phyloP scores from a whole-genome alignment of 73 alveolate genomes.

The Blepharisma japonicum region DNA sequence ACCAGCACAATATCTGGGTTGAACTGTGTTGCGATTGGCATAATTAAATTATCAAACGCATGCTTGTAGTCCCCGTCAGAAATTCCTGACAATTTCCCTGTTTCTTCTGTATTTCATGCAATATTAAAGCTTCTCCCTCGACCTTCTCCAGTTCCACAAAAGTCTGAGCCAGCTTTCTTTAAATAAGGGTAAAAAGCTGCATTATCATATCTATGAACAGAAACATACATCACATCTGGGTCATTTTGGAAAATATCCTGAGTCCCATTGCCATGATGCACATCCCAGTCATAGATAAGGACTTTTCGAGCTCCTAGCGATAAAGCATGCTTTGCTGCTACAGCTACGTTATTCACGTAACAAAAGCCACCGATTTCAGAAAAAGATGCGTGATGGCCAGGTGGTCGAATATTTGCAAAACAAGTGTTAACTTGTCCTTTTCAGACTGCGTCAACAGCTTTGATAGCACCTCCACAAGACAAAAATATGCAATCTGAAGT shows the following conservation, averaged over 20 bases:
- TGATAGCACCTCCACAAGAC: constrained; percentile 58
- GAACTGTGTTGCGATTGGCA: constrained; percentile 83
- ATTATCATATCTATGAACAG: constrained; percentile 90
- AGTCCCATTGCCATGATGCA: constrained; percentile 99
- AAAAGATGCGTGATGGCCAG: constrained; percentile 96
- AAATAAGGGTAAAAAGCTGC: constrained; percentile 70
- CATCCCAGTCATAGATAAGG: constrained; percentile 97
- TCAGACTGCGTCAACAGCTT: constrained; percentile 45
- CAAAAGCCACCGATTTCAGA: constrained; percentile 84
- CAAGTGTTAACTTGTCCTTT: constrained; percentile 41
- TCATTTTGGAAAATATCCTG: constrained; percentile 85
- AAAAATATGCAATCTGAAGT: constrained; percentile 49
- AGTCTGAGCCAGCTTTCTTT: not conserved
- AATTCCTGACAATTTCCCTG: constrained; percentile 34
- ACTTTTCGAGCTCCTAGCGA: constrained; percentile 62
- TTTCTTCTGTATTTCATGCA: constrained; percentile 13
- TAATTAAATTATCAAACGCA: constrained; percentile 80
- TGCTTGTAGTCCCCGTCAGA: constrained; percentile 78
- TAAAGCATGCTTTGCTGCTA: constrained; percentile 88
- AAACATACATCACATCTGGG: constrained; percentile 77
- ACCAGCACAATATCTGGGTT: constrained; percentile 93
- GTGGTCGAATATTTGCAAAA: constrained; percentile 81
- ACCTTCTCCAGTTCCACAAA: constrained; percentile 14
- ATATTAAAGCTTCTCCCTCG: constrained; percentile 15
- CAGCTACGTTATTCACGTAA: constrained; percentile 92